Evolutionary conservation across 164 flowering plant genomes (phyloP), one percentile per base, ranked within the genome.

Genomic region (Buxus sempervirens): DNA sequence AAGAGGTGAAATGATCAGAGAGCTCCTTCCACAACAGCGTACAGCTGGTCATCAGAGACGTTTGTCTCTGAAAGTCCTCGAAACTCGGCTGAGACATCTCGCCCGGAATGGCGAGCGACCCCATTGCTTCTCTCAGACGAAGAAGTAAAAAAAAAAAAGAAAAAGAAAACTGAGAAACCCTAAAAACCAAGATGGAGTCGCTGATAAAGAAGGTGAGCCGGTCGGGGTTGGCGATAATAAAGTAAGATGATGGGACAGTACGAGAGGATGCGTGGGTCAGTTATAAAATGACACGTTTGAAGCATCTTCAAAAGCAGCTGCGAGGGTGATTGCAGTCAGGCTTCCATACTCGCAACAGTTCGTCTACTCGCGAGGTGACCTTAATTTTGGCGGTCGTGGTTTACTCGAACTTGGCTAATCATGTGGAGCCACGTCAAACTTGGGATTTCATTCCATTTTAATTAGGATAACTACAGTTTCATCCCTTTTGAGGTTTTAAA

Each of bases 21-120:
- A 95, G 90, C 72, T 95, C 98, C 65, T 88, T 90, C 98, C 98
- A 95, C 8, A 91, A 86, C 15, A 88, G 86, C 23, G 98, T 91
- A 74, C 97, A 95, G 82, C 84, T 88, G 1, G 88, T 88, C 95
- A 95, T 91, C 13, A 95, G 82, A 0, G 92, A 83, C 0, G 96
- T 81, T 63, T 91, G 97, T 54, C 82, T 75, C 82, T 90, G 92
- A 70, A 95, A 84, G 51, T 95, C 96, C 59, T 90, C 96, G 79
- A 95, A 90, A 73, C 86, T 85, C 77, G 90, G 78, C 75, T 80
- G 83, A 48, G 79, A 58, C 68, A 78, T 63, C 77, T 78, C 91
- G 76, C 83, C 90, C 63, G 94, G 83, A 77, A 85, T 87, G 86
- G 93, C 83, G 78, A 82, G 70, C 57, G 97, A 89, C 78, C 90